Percentiles rank a stretch among this genome's conserved stretches.
phyloP scores from a whole-genome alignment of 805 yeast species.

The Sungouiella blattae region DNA sequence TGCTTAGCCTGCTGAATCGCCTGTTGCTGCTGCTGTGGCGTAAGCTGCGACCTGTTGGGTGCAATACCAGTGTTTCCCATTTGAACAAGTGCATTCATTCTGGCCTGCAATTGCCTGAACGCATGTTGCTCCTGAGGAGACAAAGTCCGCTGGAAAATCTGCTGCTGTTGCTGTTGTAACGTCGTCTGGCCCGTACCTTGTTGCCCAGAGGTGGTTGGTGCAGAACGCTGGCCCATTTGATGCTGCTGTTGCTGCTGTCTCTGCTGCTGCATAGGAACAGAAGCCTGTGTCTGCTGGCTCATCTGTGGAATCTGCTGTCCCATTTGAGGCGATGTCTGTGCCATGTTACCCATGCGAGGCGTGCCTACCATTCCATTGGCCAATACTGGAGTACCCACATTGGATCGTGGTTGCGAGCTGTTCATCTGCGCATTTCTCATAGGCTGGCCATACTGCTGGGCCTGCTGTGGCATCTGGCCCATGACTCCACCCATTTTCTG shows the following conservation, averaged over 20 bases:
- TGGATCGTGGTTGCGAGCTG: slow-evolving; percentile 9
- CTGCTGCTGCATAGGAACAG: slow-evolving; percentile 1
- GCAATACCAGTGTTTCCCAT: slow-evolving; percentile 43
- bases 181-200: slow-evolving; percentile 11
- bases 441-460: slow-evolving; percentile 6
- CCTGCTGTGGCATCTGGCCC: slow-evolving; percentile 10
- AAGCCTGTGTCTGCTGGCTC: slow-evolving; percentile 9
- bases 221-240: slow-evolving; percentile 9
- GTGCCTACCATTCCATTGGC: slow-evolving; percentile 6
- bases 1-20: slow-evolving; percentile 41
- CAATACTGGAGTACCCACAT: slow-evolving; percentile 13
- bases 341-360: slow-evolving; percentile 7
- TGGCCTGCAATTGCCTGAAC: slow-evolving; percentile 37
- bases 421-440: slow-evolving; percentile 13
- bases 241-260: slow-evolving; percentile 1
- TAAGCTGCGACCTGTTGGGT: slow-evolving; percentile 39
- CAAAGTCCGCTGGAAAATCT: slow-evolving; percentile 40
- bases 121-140: slow-evolving; percentile 40
- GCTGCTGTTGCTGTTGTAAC: slow-evolving; percentile 43
- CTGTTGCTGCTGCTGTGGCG: slow-evolving; percentile 43
- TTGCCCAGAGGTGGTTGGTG: slow-evolving; percentile 1
- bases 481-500: slow-evolving; percentile 9
- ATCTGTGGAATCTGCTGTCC: no score
- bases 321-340: no score
- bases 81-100: slow-evolving; percentile 37